Conservation (phyloP, 2,329 filamentous ascomycete genomes). For the Aschersonia sp. region DNA sequence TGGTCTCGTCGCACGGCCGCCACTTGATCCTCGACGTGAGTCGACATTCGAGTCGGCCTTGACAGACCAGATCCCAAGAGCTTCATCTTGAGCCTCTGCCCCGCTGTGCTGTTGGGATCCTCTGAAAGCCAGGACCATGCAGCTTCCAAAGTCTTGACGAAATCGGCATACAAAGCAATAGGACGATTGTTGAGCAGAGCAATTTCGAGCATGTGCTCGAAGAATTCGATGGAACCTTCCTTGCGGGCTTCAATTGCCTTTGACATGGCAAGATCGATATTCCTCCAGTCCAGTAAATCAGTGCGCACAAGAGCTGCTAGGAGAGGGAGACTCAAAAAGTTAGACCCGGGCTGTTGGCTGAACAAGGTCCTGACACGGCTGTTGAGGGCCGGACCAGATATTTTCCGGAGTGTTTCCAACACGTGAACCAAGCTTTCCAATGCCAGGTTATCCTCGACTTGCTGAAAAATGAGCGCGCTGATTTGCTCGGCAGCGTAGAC, state of each 20-base stretch:
- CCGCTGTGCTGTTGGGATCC: slow-evolving; percentile 48
- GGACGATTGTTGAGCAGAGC: slow-evolving; percentile 66
- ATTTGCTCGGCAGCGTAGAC: slow-evolving; percentile 46
- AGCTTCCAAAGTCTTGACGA: slow-evolving; percentile 66
- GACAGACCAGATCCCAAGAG: slow-evolving; percentile 26
- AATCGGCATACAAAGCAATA: slow-evolving; percentile 69
- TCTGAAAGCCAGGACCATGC: slow-evolving; percentile 71
- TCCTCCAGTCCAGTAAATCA: slow-evolving; percentile 46
- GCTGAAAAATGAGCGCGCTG: slow-evolving; percentile 38
- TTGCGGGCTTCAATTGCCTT: slow-evolving; percentile 59
- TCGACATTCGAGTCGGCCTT: slow-evolving; percentile 26
- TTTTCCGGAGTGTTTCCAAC: slow-evolving; percentile 44
- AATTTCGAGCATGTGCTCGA: slow-evolving; percentile 67
- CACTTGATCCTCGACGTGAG: slow-evolving; percentile 32
- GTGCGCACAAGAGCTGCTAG: slow-evolving; percentile 42
- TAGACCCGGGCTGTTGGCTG: slow-evolving; percentile 38
- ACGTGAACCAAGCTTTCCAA: slow-evolving; percentile 49
- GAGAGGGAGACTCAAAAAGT: slow-evolving; percentile 41
- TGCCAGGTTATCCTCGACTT: slow-evolving; percentile 38
- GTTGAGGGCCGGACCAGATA: slow-evolving; percentile 37
- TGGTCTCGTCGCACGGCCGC: slow-evolving; percentile 54
- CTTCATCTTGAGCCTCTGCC: slow-evolving; percentile 57
- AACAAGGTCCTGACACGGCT: slow-evolving; percentile 41
- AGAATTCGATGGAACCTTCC: slow-evolving; percentile 57
- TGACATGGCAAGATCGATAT: slow-evolving; percentile 57